These are phyloP conservation scores for Carallia brachiata DNA, from an alignment of 345 rosid species.

Conservation along the genomic window DNA sequence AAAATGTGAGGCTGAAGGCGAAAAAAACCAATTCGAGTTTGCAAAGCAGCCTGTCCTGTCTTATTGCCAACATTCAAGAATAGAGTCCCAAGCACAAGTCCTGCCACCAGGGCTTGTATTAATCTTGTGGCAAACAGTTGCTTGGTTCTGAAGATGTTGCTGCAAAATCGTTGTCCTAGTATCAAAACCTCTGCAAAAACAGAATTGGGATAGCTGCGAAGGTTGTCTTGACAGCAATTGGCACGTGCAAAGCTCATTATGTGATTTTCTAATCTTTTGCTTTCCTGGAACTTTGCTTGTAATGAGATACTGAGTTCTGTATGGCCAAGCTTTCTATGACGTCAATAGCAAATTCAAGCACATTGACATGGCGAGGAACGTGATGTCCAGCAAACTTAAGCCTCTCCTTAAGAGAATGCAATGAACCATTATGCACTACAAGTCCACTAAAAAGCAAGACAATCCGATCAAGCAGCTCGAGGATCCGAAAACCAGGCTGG, in stretches of 20 bases:
- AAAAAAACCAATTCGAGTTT: conserved; percentile 71
- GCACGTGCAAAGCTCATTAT: conserved; percentile 23
- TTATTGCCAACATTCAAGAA: conserved; percentile 61
- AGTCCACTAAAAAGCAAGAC: conserved; percentile 70
- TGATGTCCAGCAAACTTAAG: conserved; percentile 50
- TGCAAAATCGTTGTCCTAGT: conserved; percentile 72
- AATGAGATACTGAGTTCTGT: conserved; percentile 15
- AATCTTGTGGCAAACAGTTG: conserved; percentile 72
- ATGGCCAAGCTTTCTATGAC: conserved; percentile 42
- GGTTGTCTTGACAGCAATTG: conserved; percentile 31
- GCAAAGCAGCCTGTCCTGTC: conserved; percentile 42
- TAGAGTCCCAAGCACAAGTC: conserved; percentile 69
- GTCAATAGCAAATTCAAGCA: conserved; percentile 84
- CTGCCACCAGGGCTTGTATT: conserved; percentile 67
- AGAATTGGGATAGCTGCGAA: conserved; percentile 42
- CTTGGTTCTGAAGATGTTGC: conserved; percentile 79
- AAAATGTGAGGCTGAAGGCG: conserved; percentile 84
- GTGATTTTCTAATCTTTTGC: conserved; percentile 11
- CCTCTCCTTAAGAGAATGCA: conserved; percentile 54
- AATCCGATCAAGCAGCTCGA: conserved; percentile 60
- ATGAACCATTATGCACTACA: conserved; percentile 56
- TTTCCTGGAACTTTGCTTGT: conserved; percentile 24
- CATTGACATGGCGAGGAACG: conserved; percentile 68
- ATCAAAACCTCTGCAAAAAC: conserved; percentile 51
- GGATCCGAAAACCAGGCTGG: conserved; percentile 89